Evolutionary conservation across 106 monocot genomes (phyloP).

Genomic region (Dendrobium chrysotoxum): DNA sequence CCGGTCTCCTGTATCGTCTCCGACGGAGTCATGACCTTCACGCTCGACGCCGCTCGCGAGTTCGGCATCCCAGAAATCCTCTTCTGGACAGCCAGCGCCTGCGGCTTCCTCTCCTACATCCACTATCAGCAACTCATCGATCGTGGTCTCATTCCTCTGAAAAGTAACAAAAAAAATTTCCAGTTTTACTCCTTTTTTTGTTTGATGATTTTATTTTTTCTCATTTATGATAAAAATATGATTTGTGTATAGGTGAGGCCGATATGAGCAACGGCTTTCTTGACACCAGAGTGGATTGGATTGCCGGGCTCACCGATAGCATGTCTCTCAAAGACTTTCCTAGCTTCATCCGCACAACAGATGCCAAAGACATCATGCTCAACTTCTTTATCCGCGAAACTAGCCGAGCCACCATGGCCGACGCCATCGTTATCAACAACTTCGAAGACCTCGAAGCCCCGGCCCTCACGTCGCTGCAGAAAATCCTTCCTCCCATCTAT

Average conservation of each 20-base stretch:
- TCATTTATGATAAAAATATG: background rate
- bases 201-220: background rate
- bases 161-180: background rate
- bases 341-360: conserved; percentile 52
- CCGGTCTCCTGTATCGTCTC: conserved; percentile 15
- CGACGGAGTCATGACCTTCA: conserved; percentile 18
- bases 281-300: conserved; percentile 11
- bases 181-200: background rate
- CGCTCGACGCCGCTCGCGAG: conserved; percentile 11
- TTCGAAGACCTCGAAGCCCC: conserved; percentile 19
- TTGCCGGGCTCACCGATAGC: conserved; percentile 3
- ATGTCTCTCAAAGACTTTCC: conserved; percentile 42
- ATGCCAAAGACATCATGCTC: conserved; percentile 35
- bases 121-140: background rate
- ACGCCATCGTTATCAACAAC: conserved; percentile 18
- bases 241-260: background rate
- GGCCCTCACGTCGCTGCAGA: background rate
- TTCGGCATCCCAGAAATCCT: background rate
- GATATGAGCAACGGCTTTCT: conserved; percentile 12
- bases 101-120: background rate
- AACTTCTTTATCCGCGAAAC: conserved; percentile 11
- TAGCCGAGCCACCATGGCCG: conserved; percentile 1
- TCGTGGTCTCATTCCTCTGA: conserved; percentile 4
- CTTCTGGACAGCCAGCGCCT: conserved; percentile 12
- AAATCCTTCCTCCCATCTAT: conserved; percentile 21